These are phyloP conservation scores for Achaetomiella virescens DNA, from an alignment of 495 filamentous ascomycete genomes.

Conservation along the genomic window DNA sequence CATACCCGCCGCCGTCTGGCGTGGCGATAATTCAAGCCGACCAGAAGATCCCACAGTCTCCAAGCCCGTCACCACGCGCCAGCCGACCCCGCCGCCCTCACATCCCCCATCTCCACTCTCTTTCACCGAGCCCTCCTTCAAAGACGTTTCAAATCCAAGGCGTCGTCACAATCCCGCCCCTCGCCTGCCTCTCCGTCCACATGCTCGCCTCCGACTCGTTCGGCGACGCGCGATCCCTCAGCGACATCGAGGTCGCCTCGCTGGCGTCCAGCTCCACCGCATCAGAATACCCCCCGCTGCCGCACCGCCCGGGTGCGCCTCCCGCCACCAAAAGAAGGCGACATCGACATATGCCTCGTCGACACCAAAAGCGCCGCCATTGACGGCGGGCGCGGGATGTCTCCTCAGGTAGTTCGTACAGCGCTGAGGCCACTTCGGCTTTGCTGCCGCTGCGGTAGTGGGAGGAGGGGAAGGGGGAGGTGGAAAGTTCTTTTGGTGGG, in stretches of 20 bases:
- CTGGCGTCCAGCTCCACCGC: constrained; percentile 18
- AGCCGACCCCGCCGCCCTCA: no score
- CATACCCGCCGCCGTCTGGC: no score
- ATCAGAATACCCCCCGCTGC: background rate
- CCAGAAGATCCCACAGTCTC: background rate
- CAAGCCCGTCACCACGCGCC: background rate
- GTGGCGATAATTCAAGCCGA: no score
- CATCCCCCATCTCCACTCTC: no score
- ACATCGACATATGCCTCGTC: constrained; percentile 3
- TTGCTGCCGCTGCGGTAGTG: no score
- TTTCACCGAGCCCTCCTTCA: background rate
- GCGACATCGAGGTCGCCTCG: constrained; percentile 5
- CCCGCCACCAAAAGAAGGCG: background rate
- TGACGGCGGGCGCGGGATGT: background rate
- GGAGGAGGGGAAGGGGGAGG: background rate
- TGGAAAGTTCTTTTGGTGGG: constrained; percentile 20
- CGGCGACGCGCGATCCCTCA: constrained; percentile 9
- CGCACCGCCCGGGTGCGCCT: no score
- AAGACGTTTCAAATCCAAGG: constrained; percentile 9
- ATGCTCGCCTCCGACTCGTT: constrained; percentile 3
- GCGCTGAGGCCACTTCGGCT: background rate
- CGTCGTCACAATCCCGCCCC: constrained; percentile 6
- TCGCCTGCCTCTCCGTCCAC: constrained; percentile 14
- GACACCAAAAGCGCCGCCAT: background rate
- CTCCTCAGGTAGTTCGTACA: constrained; percentile 20